Evolutionary conservation across 495 filamentous ascomycete genomes (phyloP), one percentile per base, ranked within the genome.

Genomic region (Neurospora sp.): DNA sequence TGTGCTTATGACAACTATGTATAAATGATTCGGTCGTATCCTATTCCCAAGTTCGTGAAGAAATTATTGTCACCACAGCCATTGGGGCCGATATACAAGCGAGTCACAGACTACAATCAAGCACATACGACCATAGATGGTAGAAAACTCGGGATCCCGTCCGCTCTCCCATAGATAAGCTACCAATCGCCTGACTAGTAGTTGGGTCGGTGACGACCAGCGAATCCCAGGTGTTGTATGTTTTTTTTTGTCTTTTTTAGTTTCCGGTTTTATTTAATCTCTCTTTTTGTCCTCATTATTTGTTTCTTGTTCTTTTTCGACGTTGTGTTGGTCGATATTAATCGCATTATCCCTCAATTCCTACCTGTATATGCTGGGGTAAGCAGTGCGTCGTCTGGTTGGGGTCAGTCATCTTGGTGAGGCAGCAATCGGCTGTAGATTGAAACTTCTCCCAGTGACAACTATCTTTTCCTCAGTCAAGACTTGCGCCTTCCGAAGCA

Each of bases 171-270:
- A 77, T 82, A 79, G 79, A 78, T 75, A 80, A 81, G 75, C 79
- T 46, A 46, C 46, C n/a, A 54, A 54, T 54, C 44, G 44, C 44
- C n/a, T 20, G 20, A 59, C 48, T 59, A 84, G 83, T 83, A 84
- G 81, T 83, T 80, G 80, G 79, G 82, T 83, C 79, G 83, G 82
- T 83, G 83, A 84, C 81, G 81, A 84, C 79, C 80, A 80, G 83
- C 80, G 83, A 85, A 84, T 82, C 74, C 83, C 78, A 70, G 80
- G 82, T 85, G 83, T 83, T 83, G 83, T 83, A 84, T 81, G 81
- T 71, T 27, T 14, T 59, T 54, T 59, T 27, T 27, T 1, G 2
- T 1, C 1, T 10, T 11, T 11, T 11, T 39, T 11, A 31, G 31
- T 31, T 35, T 3, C 0, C 35, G 35, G 31, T 35, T 35, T 5